These are phyloP conservation scores for Cutaneotrichosporon sp. DNA, from an alignment of 1,284 basidiomycete genomes.

Conservation along the genomic window DNA sequence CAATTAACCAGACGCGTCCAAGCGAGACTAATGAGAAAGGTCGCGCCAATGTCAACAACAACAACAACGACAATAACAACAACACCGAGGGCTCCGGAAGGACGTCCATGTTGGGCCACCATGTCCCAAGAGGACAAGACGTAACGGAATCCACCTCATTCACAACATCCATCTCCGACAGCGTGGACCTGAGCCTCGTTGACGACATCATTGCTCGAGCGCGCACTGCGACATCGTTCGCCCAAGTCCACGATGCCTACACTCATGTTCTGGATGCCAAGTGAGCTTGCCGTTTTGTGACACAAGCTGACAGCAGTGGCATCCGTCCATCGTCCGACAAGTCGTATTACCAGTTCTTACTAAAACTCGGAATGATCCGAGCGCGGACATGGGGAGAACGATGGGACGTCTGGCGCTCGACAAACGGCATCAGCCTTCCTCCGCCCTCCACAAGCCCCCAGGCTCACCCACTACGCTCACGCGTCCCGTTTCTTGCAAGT, in stretches of 20 bases:
- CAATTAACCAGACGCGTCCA: too few species aligned
- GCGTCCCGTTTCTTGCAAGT: constrained; percentile 40
- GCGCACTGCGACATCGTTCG: constrained; percentile 37
- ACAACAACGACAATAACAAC: neutral
- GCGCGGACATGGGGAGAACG: constrained; percentile 45
- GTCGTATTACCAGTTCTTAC: constrained; percentile 44
- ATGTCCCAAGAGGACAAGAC: constrained; percentile 16
- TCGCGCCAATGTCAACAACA: constrained; percentile 8
- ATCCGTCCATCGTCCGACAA: constrained; percentile 34
- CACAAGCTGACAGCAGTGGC: constrained; percentile 26
- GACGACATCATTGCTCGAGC: constrained; percentile 38
- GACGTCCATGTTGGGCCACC: constrained; percentile 18
- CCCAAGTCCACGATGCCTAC: constrained; percentile 36
- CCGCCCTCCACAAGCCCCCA: neutral
- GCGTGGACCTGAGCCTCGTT: constrained; percentile 40
- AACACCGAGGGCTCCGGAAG: neutral
- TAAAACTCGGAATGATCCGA: constrained; percentile 45
- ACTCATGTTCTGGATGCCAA: constrained; percentile 33
- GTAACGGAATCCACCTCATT: constrained; percentile 20
- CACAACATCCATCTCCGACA: constrained; percentile 21
- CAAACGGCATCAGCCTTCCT: neutral
- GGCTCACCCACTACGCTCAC: constrained; percentile 15
- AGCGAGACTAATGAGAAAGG: too few species aligned
- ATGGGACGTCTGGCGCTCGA: constrained; percentile 41
- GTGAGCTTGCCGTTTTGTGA: constrained; percentile 17